Evolutionary conservation across 129 eudicot species (phyloP), one percentile per base, ranked within the genome.

Genomic region (Pseudognaphalium luteoalbum): DNA sequence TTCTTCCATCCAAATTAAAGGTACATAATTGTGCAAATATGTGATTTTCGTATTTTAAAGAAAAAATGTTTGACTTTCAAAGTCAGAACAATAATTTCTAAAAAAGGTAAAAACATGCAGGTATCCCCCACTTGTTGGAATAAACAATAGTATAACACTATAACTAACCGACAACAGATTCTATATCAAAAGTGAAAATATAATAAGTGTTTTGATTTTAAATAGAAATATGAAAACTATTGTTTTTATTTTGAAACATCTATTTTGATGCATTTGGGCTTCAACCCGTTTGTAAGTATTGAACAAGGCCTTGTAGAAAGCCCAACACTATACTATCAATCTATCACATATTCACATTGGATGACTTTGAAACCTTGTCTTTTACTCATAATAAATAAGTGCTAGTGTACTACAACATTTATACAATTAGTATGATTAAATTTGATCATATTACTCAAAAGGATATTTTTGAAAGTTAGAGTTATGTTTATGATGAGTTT

Each of bases 21-120:
- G 34, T 32, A 4, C 34, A n/a, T n/a, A 32, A 32, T 32, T 32
- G 28, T 64, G 51, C 64, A 64, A 19, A 42, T 62, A 42, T 41
- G 61, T 60, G 37, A 22, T 34, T 21, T 60, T 60, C 32, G n/a
- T 9, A 21, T 60, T 30, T 3, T 25, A 25, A 25, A 20, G 16
- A 58, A 59, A 28, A n/a, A 15, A 25, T 25, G 25, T 3, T 15
- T 22, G 66, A 64, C 44, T 64, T 29, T 1, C 22, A 64, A 32
- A 52, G 69, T 64, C 42, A 33, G 7, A 64, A 32, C 11, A 33
- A 76, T 76, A 71, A 66, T 66, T 34, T 76, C 77, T 78, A 47
- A 71, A 78, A 78, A 47, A 21, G 82, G 82, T 78, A 59, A 78
- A 70, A 69, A 70, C 70, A 78, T 70, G 81, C n/a, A 70, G 51